Evolutionary conservation across 2,329 filamentous ascomycete genomes (phyloP).

Genomic region (Erysiphe pulchra): DNA sequence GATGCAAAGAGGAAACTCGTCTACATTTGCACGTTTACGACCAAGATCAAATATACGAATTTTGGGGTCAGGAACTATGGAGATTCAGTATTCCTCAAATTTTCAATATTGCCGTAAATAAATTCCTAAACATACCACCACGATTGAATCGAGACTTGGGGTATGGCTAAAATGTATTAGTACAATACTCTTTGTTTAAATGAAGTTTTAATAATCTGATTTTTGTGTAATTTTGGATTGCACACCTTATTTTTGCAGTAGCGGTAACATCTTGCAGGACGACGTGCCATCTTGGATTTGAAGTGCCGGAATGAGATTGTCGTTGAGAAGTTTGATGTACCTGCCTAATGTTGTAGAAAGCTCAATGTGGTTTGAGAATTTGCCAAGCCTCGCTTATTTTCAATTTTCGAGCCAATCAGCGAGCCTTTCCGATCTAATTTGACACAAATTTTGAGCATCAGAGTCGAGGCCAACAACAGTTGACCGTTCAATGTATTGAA

Average conservation of each 20-base stretch:
- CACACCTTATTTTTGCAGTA: conserved; percentile 99
- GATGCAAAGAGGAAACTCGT: conserved; percentile 98
- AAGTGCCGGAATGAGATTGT: too few species aligned
- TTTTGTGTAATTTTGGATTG: conserved; percentile 5
- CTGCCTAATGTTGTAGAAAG: too few species aligned
- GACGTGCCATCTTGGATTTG: conserved; percentile 65
- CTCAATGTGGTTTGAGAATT: too few species aligned
- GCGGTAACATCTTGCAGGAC: conserved; percentile 97
- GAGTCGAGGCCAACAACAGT: too few species aligned
- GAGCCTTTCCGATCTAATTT: too few species aligned
- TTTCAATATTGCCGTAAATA: background rate
- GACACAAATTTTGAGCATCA: too few species aligned
- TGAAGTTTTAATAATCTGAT: background rate
- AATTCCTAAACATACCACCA: conserved; percentile 37
- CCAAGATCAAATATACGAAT: conserved; percentile 96
- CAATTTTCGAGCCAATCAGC: too few species aligned
- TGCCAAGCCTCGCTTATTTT: too few species aligned
- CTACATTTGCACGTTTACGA: conserved; percentile 94
- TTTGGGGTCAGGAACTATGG: conserved; percentile 20
- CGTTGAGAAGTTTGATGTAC: too few species aligned
- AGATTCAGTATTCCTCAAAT: background rate
- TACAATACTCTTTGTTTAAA: background rate
- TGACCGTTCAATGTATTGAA: too few species aligned
- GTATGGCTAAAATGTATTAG: conserved; percentile 40
- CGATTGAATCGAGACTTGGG: conserved; percentile 99